Conservation (phyloP, 2,329 filamentous ascomycete genomes). For the Chrysosporium keratinophilum region DNA sequence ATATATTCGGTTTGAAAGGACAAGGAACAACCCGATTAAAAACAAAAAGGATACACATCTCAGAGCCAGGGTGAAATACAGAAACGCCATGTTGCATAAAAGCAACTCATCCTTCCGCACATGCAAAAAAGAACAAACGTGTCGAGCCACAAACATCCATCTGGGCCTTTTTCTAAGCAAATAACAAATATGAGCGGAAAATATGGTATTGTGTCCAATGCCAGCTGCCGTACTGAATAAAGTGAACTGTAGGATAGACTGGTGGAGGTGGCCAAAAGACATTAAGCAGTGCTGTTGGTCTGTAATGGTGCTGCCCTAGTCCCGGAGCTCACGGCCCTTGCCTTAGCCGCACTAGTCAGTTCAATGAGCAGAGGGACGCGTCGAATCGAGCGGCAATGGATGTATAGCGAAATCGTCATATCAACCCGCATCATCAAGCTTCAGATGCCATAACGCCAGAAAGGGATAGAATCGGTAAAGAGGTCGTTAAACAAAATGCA, state of each 20-base stretch:
- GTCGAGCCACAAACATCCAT: not conserved
- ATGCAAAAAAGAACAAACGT: slow-evolving; percentile 3
- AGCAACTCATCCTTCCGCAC: slow-evolving; percentile 8
- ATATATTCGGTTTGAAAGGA: slow-evolving; percentile 1
- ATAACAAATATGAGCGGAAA: not conserved
- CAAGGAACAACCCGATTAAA: not conserved
- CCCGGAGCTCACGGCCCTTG: not conserved
- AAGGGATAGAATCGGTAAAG: slow-evolving; percentile 1
- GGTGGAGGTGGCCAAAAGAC: not conserved
- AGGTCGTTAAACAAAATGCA: slow-evolving; percentile 7
- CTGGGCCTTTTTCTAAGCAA: not conserved
- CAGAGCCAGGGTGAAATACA: not conserved
- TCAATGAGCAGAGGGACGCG: not conserved
- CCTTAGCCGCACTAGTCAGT: not conserved
- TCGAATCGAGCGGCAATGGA: not conserved
- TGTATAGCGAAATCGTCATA: slow-evolving; percentile 7
- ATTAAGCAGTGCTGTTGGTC: not conserved
- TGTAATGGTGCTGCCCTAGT: not conserved
- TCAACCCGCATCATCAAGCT: slow-evolving; percentile 5
- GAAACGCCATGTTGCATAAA: slow-evolving; percentile 10
- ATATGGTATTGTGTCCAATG: not conserved
- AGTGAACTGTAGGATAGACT: not conserved
- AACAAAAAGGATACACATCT: not conserved
- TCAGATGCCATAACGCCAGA: slow-evolving; percentile 9
- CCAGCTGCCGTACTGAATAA: not conserved